A percentile compares a stretch with the other conserved stretches of the same genome.
Conservation (phyloP, 306 rosid genomes). For the apple (Malus domestica) region ASM211411v1 NC_041803.1:14458501-14459000, state of each 20-base stretch:
- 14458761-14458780: slow-evolving; percentile 90
- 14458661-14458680: slow-evolving; percentile 79
- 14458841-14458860: slow-evolving; percentile 64
- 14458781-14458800: slow-evolving; percentile 78
- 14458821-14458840: slow-evolving; percentile 99
- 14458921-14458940: slow-evolving; percentile 88
- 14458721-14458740: background rate
- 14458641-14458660: slow-evolving; percentile 69
- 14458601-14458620: slow-evolving; percentile 65
- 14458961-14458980: slow-evolving; percentile 35
- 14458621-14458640: slow-evolving; percentile 62
- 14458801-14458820: slow-evolving; percentile 73
- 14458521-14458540: slow-evolving; percentile 90
- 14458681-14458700: slow-evolving; percentile 12
- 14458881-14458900: slow-evolving; percentile 52
- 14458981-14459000: slow-evolving; percentile 61
- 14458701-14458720: background rate
- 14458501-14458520: slow-evolving; percentile 76
- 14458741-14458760: background rate
- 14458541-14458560: slow-evolving; percentile 81
- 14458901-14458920: slow-evolving; percentile 63
- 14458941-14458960: slow-evolving; percentile 46
- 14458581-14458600: slow-evolving; percentile 59
- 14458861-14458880: slow-evolving; percentile 65
- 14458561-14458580: slow-evolving; percentile 78